phyloP scores from a whole-genome alignment of 768 basidiomycete genomes.

The Xerocomus brunneocitrinus region DNA sequence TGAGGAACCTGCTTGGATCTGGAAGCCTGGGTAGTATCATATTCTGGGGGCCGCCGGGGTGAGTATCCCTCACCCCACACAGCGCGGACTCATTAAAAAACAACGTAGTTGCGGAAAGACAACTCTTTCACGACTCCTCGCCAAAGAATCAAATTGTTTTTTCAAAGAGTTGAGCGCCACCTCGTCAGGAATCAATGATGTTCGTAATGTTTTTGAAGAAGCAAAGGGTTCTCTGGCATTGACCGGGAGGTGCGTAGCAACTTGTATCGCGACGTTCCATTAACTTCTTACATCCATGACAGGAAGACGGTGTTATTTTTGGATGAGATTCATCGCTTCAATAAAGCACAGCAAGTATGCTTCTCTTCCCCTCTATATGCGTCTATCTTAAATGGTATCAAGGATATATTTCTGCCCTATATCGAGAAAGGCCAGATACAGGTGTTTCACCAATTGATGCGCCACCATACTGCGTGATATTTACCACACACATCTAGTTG shows the following conservation, averaged over 20 bases:
- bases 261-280: not conserved
- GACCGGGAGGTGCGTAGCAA: constrained; percentile 50
- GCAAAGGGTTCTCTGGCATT: constrained; percentile 62
- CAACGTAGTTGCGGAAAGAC: constrained; percentile 61
- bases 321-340: constrained; percentile 83
- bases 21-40: constrained; percentile 58
- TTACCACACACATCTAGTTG: constrained; percentile 35
- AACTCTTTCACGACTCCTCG: constrained; percentile 69
- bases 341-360: constrained; percentile 60
- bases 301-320: constrained; percentile 75
- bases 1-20: constrained; percentile 48
- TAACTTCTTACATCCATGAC: constrained; percentile 7
- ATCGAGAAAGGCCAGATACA: constrained; percentile 76
- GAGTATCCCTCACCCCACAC: not conserved
- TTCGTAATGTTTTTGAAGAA: constrained; percentile 70
- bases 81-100: not conserved
- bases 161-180: constrained; percentile 83
- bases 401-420: constrained; percentile 80
- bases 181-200: constrained; percentile 60
- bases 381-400: constrained; percentile 12
- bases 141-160: constrained; percentile 49
- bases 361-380: not conserved
- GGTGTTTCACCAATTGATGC: constrained; percentile 26
- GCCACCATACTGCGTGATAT: not conserved
- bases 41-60: constrained; percentile 77